Base-by-base conservation (phyloP, 2,329 filamentous ascomycete genomes). In the Lecanicillium sp. region DNA sequence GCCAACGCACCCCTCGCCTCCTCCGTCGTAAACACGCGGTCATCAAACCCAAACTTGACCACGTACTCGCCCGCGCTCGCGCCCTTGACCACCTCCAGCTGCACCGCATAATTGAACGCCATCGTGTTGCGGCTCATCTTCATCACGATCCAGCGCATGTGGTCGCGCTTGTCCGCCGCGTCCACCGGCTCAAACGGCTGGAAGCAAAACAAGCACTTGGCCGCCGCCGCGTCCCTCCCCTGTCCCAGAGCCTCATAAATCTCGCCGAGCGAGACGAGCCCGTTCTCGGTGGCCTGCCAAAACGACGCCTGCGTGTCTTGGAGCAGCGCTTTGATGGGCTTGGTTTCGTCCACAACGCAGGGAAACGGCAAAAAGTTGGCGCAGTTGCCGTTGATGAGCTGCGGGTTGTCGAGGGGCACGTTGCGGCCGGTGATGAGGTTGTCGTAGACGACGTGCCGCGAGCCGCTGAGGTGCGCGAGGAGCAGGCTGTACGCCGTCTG, bases 351-450 rank as follows among this genome's bases (percentile, higher is more conserved):
- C 11, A 37, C 8, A 17, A 8, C 17, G 33, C 33, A 37, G 7
- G 8, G 48, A n/a, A 54, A 41, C 3, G 52, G 52, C 7, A 54
- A 20, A 51, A 69, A 68, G 54, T 68, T 67, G 23, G 66, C 66
- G 36, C 58, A 58, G 1, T 58, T 64, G 17, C 67, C 66, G 51
- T 64, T 63, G 54, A 68, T 64, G 27, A 49, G 49, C 44, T 69
- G 65, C 5, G 66, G 63, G 43, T 66, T 55, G 26, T 52, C 54
- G 24, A 67, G 51, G 24, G 60, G 59, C 19, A 67, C 61, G 52
- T 68, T 68, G 49, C 66, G 64, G 15, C 66, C 66, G 2, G 60
- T 67, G 42, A 62, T 50, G 35, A 68, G 62, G 56, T 68, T 62
- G 54, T 67, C 65, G 40, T 62, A 63, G 10, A 50, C 44, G 17